Evolutionary conservation across 192 early-diverging fungal genomes (phyloP), one percentile per base, ranked within the genome.

Genomic region (Funneliformis mosseae): DNA sequence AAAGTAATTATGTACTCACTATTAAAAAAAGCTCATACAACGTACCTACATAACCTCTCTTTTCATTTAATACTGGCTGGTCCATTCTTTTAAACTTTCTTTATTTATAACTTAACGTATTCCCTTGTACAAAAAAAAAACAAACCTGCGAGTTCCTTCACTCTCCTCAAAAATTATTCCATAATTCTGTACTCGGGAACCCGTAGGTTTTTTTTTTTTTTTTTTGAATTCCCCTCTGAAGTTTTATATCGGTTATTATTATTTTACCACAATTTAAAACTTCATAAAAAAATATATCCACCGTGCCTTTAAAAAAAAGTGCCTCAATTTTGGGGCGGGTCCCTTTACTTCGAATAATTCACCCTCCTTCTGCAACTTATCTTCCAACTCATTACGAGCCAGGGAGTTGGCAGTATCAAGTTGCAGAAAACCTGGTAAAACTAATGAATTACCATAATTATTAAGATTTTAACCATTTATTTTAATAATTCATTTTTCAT

Each of bases 321-420:
- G 9, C 42, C 55, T 78, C 77, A 28, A 28, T 18, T 43, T 38
- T 25, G 41, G 77, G 77, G 77, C 66, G 41, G 27, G 66, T 6
- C 33, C 77, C 77, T 14, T 28, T 48, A 66, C 28, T 43, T 66
- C 38, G 43, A 50, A 41, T 61, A 33, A 8, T 43, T 18, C 39
- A 9, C 14, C 77, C 39, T 10, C 64, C 77, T 16, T 21, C 77
- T 10, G 25, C 61, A 66, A 64, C 60, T 21, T 43, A 61, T 33
- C 41, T 12, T 27, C 63, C 64, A n/a, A 11, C 41, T 23, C 5
- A 61, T n/a, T 66, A 50, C 27, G 46, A 55, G 14, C 78, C 67
- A 60, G 68, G 33, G 23, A 67, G 68, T 60, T 79, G 78, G 78
- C 68, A 66, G 33, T 79, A 79, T 62, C 48, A 72, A 50, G 78